Evolutionary conservation across 129 eudicot genomes (phyloP), one percentile per base, ranked within the genome.

Genomic region (Lonicera japonica): DNA sequence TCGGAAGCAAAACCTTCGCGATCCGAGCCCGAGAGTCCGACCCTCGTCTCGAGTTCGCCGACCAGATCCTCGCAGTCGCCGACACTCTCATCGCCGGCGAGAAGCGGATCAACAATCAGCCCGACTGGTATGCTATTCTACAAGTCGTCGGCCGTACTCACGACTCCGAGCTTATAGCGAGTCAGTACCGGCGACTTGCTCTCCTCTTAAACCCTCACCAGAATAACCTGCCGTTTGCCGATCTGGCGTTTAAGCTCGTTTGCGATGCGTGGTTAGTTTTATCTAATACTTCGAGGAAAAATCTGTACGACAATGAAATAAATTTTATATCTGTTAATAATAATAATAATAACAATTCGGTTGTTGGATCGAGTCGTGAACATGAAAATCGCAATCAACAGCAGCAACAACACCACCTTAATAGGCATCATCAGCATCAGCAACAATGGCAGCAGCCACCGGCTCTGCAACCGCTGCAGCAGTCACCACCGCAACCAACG

Each of bases 1-100:
- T 82, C 45, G 96, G 96, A 0, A 77, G 95, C 78, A 87, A 82
- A 66, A 75, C 96, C 21, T 92, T 84, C 64, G 98, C 98, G 39
- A 82, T 79, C 80, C 90, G 96, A 11, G 98, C 96, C 2, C 79
- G 90, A 7, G 98, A 91, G 11, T 62, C 95, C 59, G 94, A 87
- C 86, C 98, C 98, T 1, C 68, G 75, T 5, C 83, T 87, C 58
- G 69, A 70, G 25, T 66, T 71, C 14, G 80, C 98, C 24, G 88
- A 92, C 53, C 98, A 84, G 70, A 92, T 92, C 73, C 72, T 92
- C 47, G 88, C 98, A 15, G 75, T 92, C 15, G 81, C 67, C 21
- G 96, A 87, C 29, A 87, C 98, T 0, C 86, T 92, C 16, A 36
- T 92, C 53, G 96, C 95, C 41, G 86, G 81, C 0, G 95, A 92